Evolutionary conservation across 1,284 basidiomycete species (phyloP).

Genomic region (Fomitopsis palustris): DNA sequence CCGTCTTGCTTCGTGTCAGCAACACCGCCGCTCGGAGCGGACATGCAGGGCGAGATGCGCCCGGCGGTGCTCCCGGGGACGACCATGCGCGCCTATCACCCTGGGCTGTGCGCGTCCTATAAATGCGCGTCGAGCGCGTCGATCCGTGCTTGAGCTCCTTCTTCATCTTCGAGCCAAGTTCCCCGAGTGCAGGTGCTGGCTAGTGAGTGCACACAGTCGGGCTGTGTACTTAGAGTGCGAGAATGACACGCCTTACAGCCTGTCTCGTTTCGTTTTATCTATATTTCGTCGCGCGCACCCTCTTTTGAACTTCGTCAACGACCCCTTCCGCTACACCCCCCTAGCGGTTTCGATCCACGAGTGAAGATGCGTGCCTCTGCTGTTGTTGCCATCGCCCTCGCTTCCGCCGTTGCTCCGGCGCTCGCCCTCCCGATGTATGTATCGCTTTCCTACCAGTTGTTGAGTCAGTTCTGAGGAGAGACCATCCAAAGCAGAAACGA

Average conservation of each 20-base stretch:
- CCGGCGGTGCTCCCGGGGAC: neutral
- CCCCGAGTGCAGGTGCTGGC: constrained; percentile 4
- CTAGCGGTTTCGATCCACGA: neutral
- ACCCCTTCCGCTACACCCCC: neutral
- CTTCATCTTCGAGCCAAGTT: constrained; percentile 1
- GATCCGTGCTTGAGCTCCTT: constrained; percentile 2
- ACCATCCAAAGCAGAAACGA: neutral
- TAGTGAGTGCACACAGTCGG: neutral
- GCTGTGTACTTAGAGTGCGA: too few species aligned
- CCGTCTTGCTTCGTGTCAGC: too few species aligned
- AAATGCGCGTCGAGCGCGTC: neutral
- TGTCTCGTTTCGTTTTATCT: constrained; percentile 3
- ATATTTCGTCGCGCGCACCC: neutral
- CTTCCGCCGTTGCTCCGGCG: neutral
- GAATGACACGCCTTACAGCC: neutral
- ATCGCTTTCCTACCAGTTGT: too few species aligned
- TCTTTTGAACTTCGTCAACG: neutral
- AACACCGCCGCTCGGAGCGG: too few species aligned
- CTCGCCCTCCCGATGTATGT: neutral
- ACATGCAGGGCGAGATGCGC: too few species aligned
- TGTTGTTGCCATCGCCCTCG: neutral
- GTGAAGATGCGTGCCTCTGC: constrained; percentile 1
- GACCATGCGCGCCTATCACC: neutral
- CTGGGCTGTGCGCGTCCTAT: neutral
- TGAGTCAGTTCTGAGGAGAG: neutral